phyloP scores from a whole-genome alignment of 2,329 filamentous ascomycete genomes.

The Botrytis cinerea region DNA sequence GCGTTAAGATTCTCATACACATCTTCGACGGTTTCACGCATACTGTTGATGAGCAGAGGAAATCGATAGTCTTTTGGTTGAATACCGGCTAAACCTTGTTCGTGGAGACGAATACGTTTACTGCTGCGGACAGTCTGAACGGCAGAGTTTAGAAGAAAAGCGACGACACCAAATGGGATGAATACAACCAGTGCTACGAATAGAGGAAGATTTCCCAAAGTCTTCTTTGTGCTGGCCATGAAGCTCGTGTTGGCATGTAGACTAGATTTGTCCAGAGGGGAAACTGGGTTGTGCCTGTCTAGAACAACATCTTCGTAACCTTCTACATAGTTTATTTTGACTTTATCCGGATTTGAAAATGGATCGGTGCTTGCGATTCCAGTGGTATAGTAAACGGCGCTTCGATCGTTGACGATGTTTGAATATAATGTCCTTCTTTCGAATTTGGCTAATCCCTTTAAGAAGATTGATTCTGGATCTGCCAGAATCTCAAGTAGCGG shows the following conservation, averaged over 20 bases:
- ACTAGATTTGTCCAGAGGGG: conserved; percentile 45
- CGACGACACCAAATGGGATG: conserved; percentile 69
- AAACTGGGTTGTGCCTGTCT: conserved; percentile 64
- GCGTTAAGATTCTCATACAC: conserved; percentile 41
- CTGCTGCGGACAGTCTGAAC: conserved; percentile 76
- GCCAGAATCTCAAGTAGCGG: conserved; percentile 80
- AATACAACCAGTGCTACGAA: conserved; percentile 67
- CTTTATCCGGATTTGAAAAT: conserved; percentile 64
- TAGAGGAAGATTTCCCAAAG: conserved; percentile 56
- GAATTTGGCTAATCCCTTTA: conserved; percentile 75
- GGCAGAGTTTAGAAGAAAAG: conserved; percentile 74
- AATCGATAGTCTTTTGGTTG: conserved; percentile 71
- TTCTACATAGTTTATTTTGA: conserved; percentile 72
- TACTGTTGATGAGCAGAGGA: conserved; percentile 72
- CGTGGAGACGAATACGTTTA: conserved; percentile 74
- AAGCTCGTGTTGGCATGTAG: conserved; percentile 33
- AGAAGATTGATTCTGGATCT: conserved; percentile 83
- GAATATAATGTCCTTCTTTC: conserved; percentile 76
- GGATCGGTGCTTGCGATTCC: conserved; percentile 76
- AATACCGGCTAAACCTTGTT: conserved; percentile 67
- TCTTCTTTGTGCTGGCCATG: conserved; percentile 41
- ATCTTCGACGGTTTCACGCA: conserved; percentile 74
- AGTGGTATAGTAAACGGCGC: conserved; percentile 81
- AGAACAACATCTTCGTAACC: conserved; percentile 77
- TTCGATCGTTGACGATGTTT: conserved; percentile 85